Base-by-base conservation (phyloP, 768 basidiomycete species). In the Rhodotorula kratochvilovae region DNA sequence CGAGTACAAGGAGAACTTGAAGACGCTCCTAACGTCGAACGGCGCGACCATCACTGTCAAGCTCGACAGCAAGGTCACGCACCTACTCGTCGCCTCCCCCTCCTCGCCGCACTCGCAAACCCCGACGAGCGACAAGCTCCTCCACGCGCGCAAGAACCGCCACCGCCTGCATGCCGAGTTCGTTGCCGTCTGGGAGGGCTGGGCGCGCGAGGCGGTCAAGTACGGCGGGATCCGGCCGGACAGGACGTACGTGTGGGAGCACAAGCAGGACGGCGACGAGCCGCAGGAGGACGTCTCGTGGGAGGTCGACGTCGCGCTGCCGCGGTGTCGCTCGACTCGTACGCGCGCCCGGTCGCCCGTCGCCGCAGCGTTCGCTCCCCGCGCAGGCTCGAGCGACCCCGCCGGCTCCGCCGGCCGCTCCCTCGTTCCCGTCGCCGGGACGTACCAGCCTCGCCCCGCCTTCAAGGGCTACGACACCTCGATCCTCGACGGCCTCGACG, bases 11-110 rank as follows among this genome's bases (percentile, higher is more conserved):
- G 58, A 70, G 2, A 31, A 17, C 13, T 45, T 67, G 56, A 61
- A 58, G 15, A 2, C 12, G 0, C 56, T 67, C 10, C 33, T 73
- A 25, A 1, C 45, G 29, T 35, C n/a, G 10, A 23, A 60, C 29
- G 72, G 72, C 15, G 72, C 65, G 6, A 21, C 1, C 15, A 21
- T 63, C 45, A 5, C 36, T 2, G 1, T 25, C 15, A 59, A 23
- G 15, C 51, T 73, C 42, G 25, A 39, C 36, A 19, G 10, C 17
- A 3, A 1, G 8, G 61, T 58, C 10, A 73, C 68, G 0, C 68
- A 73, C 62, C 68, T 73, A 29, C 43, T 73, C 61, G 72, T 73
- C 68, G 68, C 72, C 23, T 69, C 72, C 1, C 68, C 68, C 13
- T 19, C 56, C n/a, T 54, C 68, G 7, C 72, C 68, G 10, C 68